Base-by-base conservation (phyloP, 495 filamentous ascomycete genomes). In the Oidiodendron maius region DNA sequence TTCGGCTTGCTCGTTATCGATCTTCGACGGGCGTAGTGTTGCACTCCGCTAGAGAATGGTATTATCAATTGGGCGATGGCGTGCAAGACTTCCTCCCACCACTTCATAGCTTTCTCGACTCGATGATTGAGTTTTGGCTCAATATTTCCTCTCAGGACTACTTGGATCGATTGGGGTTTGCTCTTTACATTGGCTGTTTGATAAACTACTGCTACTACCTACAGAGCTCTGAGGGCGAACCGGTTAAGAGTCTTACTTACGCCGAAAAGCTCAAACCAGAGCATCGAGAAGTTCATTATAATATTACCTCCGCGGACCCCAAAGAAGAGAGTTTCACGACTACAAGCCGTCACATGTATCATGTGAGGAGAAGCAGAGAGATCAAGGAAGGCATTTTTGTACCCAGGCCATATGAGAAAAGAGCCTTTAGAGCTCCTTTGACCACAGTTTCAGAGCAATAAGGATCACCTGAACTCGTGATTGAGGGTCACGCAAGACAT, bases 101-200 rank as follows among this genome's bases (percentile, higher is more conserved):
- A 39, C 36, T 39, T 16, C 36, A 39, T 39, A 39, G 36, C 36
- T 39, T 39, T 17, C 36, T 39, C 36, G 36, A 39, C 36, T 39
- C 36, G 18, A 39, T 39, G 36, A 39, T 39, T 39, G 36, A 39
- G 36, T 39, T 39, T 39, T 39, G 16, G 36, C 36, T 39, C 16
- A 39, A 39, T 39, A 39, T 39, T 39, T 39, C 36, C 36, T 39
- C 36, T 39, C 36, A 39, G 36, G 36, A 39, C 36, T 39, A 39
- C 36, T 16, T 39, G 36, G 36, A 39, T 39, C 36, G 36, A 39
- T 39, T 39, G 16, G 36, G 36, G 16, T 39, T 39, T 39, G 36
- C 36, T 39, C 36, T 39, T 39, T 39, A 39, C 16, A 39, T 39
- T 39, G 36, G 36, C 36, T 39, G 36, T 39, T 39, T 39, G 36